Evolutionary conservation across 495 filamentous ascomycete species (phyloP), one percentile per base, ranked within the genome.

Genomic region (Trichocladium uniseriatum): DNA sequence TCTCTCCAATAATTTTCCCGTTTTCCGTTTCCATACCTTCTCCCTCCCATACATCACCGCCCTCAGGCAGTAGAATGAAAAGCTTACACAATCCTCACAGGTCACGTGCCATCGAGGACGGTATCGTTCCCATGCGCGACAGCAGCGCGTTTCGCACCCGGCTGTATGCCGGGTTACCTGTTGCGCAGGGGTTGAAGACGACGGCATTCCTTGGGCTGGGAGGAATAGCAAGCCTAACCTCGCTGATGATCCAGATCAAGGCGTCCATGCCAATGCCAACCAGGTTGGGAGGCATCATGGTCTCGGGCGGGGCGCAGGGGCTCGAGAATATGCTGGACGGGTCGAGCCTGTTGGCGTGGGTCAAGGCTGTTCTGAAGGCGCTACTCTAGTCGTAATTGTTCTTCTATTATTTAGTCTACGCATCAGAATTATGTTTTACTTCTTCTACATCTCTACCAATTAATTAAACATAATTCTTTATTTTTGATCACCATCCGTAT

Each of bases 281-380:
- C 20, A 45, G 40, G 19, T 19, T 52, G n/a, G 53, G 53, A 0
- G 53, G 48, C 0, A 9, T 55, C n/a, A 55, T 51, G 43, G 29
- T 55, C 7, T 51, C 38, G 48, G 53, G 51, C 24, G 53, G 53
- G 19, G 38, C 53, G 6, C 34, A 55, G 43, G 53, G 53, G 18
- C 13, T 38, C 21, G 45, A 49, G 35, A 49, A 54, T 35, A 36
- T 49, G 21, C 22, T 41, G 39, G 45, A 28, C 21, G 45, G 45
- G 8, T 28, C 40, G 40, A 45, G 34, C 40, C 44, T 49, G 16
- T 19, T 54, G 15, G 52, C 34, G 2, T 54, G 52, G 52, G 52
- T 42, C 4, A 54, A 49, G 45, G 34, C 44, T 24, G 46, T 40
- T 16, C 27, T 54, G 27, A 29, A 16, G 18, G 40, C 24, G 24